These are phyloP conservation scores for Trametes villosa DNA, from an alignment of 768 basidiomycete genomes.

Conservation along the genomic window DNA sequence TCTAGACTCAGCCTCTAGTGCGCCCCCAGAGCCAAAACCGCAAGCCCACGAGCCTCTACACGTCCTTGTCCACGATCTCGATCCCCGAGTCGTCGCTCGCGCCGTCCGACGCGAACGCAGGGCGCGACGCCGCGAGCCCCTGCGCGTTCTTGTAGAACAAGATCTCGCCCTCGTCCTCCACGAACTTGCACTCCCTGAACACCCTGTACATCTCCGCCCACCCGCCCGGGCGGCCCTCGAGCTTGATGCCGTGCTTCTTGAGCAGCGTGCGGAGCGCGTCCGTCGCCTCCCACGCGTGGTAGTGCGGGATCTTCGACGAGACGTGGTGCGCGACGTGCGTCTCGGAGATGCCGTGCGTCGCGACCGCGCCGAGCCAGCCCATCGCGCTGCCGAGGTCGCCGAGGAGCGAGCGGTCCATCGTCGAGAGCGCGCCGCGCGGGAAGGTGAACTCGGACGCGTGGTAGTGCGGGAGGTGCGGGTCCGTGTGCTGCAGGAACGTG, in stretches of 20 bases:
- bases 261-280: constrained; percentile 80
- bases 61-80: constrained; percentile 47
- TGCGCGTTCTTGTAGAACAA: constrained; percentile 89
- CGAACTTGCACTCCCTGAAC: constrained; percentile 84
- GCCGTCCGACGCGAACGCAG: constrained; percentile 60
- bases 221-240: constrained; percentile 73
- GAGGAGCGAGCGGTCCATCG: constrained; percentile 45
- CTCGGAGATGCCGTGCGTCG: constrained; percentile 92
- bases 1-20: no score
- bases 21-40: no score
- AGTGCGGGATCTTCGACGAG: constrained; percentile 95
- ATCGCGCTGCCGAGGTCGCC: constrained; percentile 72
- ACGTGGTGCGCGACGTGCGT: constrained; percentile 94
- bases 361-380: constrained; percentile 83
- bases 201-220: constrained; percentile 84
- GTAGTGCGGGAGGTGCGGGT: constrained; percentile 94
- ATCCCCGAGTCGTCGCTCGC: constrained; percentile 73
- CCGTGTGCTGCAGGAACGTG: constrained; percentile 98
- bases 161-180: constrained; percentile 92
- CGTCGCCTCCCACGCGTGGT: constrained; percentile 92
- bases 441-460: constrained; percentile 89
- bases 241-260: constrained; percentile 57
- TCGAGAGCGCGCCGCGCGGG: constrained; percentile 89
- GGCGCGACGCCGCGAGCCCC: constrained; percentile 74
- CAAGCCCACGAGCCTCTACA: constrained; percentile 7